These are phyloP conservation scores for Durotheca rogersii DNA, from an alignment of 495 filamentous ascomycete genomes.

Conservation along the genomic window DNA sequence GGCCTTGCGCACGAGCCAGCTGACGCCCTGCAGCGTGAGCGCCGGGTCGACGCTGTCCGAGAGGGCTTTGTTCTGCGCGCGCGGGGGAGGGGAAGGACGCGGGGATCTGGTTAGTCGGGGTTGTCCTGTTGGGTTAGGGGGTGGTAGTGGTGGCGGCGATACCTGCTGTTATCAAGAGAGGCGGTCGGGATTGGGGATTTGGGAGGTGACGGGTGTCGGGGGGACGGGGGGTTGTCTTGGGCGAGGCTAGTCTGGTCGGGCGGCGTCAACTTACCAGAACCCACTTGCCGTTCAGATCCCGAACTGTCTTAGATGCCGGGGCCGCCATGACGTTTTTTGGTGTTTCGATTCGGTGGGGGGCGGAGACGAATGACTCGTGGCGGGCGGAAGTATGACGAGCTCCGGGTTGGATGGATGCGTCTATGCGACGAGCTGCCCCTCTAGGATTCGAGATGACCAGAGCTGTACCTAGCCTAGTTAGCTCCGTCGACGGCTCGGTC, in stretches of 20 bases:
- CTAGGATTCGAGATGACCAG: too few species aligned
- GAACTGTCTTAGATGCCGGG: conserved; percentile 68
- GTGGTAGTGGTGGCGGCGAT: not conserved
- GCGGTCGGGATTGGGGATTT: not conserved
- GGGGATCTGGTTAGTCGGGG: not conserved
- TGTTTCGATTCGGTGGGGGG: conserved; percentile 1
- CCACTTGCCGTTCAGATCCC: conserved; percentile 76
- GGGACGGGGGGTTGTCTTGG: not conserved
- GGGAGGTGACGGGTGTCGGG: not conserved
- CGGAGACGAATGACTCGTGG: too few species aligned
- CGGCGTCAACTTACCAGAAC: conserved; percentile 73
- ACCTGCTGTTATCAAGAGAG: conserved; percentile 1
- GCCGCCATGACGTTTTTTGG: conserved; percentile 75
- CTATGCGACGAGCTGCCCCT: not conserved
- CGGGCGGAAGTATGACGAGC: too few species aligned
- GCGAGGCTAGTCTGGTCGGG: too few species aligned
- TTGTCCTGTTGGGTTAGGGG: conserved; percentile 17
- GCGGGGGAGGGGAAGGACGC: not conserved
- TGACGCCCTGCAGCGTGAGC: conserved; percentile 77
- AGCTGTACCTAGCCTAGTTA: too few species aligned
- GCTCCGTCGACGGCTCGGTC: too few species aligned
- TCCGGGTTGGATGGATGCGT: too few species aligned
- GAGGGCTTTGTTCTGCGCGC: conserved; percentile 71
- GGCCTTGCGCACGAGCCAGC: conserved; percentile 79
- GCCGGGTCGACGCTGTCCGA: conserved; percentile 70